These are phyloP conservation scores for Perkinsus olseni DNA, from an alignment of 169 alveolate genomes.

Conservation along the genomic window DNA sequence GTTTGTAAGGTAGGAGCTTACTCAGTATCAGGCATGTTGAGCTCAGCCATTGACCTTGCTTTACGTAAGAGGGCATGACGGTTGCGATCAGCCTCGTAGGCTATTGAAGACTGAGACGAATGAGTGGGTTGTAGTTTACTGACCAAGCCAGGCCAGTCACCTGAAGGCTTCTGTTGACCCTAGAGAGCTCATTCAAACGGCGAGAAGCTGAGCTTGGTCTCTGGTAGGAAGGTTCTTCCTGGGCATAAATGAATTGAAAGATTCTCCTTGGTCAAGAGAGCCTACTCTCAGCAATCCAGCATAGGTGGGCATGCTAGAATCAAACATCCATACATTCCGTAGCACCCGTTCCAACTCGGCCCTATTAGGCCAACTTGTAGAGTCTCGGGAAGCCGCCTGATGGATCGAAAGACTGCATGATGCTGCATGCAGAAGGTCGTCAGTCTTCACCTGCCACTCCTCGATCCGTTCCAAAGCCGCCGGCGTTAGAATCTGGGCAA, in stretches of 20 bases:
- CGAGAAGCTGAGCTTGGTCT: background rate
- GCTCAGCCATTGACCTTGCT: background rate
- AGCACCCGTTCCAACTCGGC: background rate
- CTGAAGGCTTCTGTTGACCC: background rate
- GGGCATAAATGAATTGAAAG: background rate
- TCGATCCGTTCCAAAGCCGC: background rate
- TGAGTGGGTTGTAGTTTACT: background rate
- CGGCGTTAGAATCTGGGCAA: background rate
- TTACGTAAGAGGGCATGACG: background rate
- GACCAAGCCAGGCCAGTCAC: background rate
- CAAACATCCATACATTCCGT: background rate
- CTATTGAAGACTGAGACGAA: background rate
- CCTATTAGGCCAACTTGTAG: background rate
- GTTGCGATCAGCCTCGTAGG: background rate
- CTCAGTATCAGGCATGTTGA: background rate
- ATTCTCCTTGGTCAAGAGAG: background rate
- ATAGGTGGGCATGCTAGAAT: background rate
- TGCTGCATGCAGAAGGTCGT: background rate
- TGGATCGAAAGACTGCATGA: background rate
- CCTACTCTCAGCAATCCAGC: background rate
- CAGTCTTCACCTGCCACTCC: background rate
- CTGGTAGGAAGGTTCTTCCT: background rate
- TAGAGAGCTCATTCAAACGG: background rate
- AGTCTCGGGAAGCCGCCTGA: background rate
- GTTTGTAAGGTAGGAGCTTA: background rate